A percentile compares a stretch with the other conserved stretches of the same genome.
These are phyloP conservation scores for Penicillium ochrochloron DNA, from an alignment of 495 filamentous ascomycete species.

Conservation along the genomic window DNA sequence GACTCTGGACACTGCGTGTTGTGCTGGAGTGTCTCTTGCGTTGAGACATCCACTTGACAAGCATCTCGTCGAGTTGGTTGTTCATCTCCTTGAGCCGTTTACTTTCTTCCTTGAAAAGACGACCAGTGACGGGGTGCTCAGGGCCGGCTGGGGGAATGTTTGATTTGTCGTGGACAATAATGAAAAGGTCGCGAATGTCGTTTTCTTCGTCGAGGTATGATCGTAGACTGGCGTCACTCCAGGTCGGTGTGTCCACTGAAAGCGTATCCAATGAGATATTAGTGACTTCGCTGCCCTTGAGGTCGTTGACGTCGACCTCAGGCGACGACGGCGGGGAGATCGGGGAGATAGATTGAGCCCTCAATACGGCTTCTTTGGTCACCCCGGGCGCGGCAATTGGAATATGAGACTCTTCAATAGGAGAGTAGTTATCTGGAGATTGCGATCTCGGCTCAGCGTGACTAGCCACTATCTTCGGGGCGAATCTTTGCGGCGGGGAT, in stretches of 20 bases:
- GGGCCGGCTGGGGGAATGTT: conserved; percentile 73
- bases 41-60: conserved; percentile 78
- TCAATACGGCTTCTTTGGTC: conserved; percentile 67
- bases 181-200: conserved; percentile 88
- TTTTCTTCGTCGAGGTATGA: conserved; percentile 90
- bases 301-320: conserved; percentile 56
- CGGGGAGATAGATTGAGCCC: conserved; percentile 60
- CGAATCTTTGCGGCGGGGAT: conserved; percentile 44
- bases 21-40: conserved; percentile 43
- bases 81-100: conserved; percentile 80
- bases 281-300: conserved; percentile 36
- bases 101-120: conserved; percentile 84
- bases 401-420: conserved; percentile 33
- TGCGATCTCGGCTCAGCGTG: conserved; percentile 55
- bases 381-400: conserved; percentile 57
- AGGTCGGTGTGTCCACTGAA: conserved; percentile 56
- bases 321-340: conserved; percentile 69
- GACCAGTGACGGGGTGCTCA: conserved; percentile 82
- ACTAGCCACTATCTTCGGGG: conserved; percentile 50
- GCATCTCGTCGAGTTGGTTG: conserved; percentile 81
- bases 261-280: conserved; percentile 49
- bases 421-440: conserved; percentile 77
- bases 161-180: conserved; percentile 89
- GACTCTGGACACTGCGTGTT: conserved; percentile 22
- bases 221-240: conserved; percentile 84